Base-by-base conservation (phyloP, 2,329 filamentous ascomycete genomes). In the Paracamarosporium sp. region DNA sequence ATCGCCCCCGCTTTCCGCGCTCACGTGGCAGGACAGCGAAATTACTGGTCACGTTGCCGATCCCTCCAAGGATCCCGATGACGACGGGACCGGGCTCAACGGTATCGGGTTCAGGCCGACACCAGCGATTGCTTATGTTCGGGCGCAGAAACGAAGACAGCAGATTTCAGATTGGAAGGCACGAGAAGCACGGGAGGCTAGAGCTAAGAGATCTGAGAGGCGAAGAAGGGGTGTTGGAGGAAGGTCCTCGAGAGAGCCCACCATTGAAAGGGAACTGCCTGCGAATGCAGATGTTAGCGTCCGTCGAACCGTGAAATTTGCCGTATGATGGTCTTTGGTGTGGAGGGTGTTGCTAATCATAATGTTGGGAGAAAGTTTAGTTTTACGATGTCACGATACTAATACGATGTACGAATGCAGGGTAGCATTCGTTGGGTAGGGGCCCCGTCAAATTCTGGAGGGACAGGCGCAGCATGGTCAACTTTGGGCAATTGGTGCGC, bases 381-480 rank as follows among this genome's bases (percentile, higher is more conserved):
- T 17, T 35, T 51, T 36, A 59, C 27, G 57, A 59, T 53, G 47
- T 43, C 43, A 59, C 44, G 57, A 59, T 50, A 50, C 20, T 56
- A 3, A 53, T 50, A 53, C 24, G 43, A 56, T 53, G 36, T 56
- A 56, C 41, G 46, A 55, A 50, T 24, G 43, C 8, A 22, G 96
- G 56, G 82, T 82, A 63, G 90, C 44, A 97, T 76, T 78, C 97
- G 61, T 80, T 97, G 78, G 85, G 88, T 13, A 91, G 92, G 90
- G 86, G 68, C 87, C 90, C n/a, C 53, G 87, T 97, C 44, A 33
- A 41, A 7, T 47, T 28, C 11, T 7, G 33, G 30, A 33, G 20
- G 46, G 24, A 41, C 13, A 46, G 41, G 40, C 48, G 33, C 38
- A 56, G 8, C 41, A 30, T 12, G 41, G 50, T 33, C 43, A 35